Percentiles rank a stretch among this genome's conserved stretches.
phyloP scores from a whole-genome alignment of 2,329 filamentous ascomycete species.

The Trichoderma oligosporum region DNA sequence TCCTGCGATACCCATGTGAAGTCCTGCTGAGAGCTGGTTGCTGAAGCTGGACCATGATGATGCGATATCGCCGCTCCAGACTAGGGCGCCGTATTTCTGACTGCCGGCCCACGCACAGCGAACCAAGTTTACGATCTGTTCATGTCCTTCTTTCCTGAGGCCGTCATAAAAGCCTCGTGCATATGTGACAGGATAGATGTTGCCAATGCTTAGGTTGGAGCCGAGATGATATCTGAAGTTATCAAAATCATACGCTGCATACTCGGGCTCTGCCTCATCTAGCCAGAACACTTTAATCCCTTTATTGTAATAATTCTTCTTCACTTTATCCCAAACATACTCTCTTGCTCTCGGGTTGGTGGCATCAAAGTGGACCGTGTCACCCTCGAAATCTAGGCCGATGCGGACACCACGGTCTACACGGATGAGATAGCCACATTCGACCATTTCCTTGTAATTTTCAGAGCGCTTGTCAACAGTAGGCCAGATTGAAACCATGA shows the following conservation, averaged over 20 bases:
- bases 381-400: constrained; percentile 56
- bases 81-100: constrained; percentile 61
- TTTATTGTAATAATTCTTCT: constrained; percentile 57
- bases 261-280: constrained; percentile 67
- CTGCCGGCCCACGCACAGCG: constrained; percentile 51
- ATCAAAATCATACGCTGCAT: constrained; percentile 62
- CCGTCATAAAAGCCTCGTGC: constrained; percentile 59
- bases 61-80: constrained; percentile 66
- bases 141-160: constrained; percentile 48
- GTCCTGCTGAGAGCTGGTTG: constrained; percentile 15
- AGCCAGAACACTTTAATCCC: constrained; percentile 66
- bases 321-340: constrained; percentile 58
- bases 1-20: constrained; percentile 63
- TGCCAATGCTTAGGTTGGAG: constrained; percentile 45
- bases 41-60: constrained; percentile 53
- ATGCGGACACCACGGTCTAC: constrained; percentile 56
- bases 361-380: constrained; percentile 59
- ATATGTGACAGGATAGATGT: constrained; percentile 58
- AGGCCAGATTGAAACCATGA: constrained; percentile 69
- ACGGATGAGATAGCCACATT: constrained; percentile 57
- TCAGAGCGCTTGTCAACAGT: constrained; percentile 57
- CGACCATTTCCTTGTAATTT: constrained; percentile 60
- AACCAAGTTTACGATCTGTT: constrained; percentile 54
- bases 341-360: constrained; percentile 57
- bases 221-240: constrained; percentile 47